These are phyloP conservation scores for Metschnikowia cerradonensis DNA, from an alignment of 805 yeast genomes.

Conservation along the genomic window DNA sequence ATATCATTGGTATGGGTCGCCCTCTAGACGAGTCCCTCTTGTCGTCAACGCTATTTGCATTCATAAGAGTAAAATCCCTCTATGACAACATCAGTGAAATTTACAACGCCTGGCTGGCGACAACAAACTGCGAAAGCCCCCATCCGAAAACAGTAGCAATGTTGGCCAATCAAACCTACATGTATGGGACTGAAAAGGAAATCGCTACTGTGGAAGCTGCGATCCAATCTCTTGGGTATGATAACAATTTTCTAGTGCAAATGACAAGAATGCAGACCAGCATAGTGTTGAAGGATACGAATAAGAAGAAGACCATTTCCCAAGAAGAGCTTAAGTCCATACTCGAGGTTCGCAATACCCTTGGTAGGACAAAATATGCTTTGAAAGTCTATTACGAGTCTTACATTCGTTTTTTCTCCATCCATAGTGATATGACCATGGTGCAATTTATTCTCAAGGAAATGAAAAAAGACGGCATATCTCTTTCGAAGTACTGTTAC, in stretches of 20 bases:
- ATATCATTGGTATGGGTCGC: conserved; percentile 20
- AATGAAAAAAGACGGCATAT: conserved; percentile 26
- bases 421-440: conserved; percentile 25
- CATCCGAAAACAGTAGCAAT: conserved; percentile 24
- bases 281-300: conserved; percentile 26
- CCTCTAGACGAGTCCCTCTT: conserved; percentile 25
- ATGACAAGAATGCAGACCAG: conserved; percentile 20
- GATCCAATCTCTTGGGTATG: conserved; percentile 18
- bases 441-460: conserved; percentile 24
- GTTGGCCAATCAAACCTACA: conserved; percentile 27
- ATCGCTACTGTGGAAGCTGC: conserved; percentile 18
- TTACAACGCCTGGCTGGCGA: conserved; percentile 26
- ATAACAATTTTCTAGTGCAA: conserved; percentile 23
- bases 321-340: conserved; percentile 25
- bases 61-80: conserved; percentile 26
- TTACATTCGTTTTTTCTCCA: conserved; percentile 27
- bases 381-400: conserved; percentile 25
- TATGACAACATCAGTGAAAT: conserved; percentile 27
- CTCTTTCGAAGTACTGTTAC: conserved; percentile 18
- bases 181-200: conserved; percentile 28
- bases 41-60: conserved; percentile 23
- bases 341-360: conserved; percentile 11
- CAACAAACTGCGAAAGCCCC: conserved; percentile 21
- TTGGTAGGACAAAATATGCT: conserved; percentile 14
- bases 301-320: conserved; percentile 23